Conservation (phyloP, 176 grass and related monocot genomes). For the Leersia perrieri region DNA sequence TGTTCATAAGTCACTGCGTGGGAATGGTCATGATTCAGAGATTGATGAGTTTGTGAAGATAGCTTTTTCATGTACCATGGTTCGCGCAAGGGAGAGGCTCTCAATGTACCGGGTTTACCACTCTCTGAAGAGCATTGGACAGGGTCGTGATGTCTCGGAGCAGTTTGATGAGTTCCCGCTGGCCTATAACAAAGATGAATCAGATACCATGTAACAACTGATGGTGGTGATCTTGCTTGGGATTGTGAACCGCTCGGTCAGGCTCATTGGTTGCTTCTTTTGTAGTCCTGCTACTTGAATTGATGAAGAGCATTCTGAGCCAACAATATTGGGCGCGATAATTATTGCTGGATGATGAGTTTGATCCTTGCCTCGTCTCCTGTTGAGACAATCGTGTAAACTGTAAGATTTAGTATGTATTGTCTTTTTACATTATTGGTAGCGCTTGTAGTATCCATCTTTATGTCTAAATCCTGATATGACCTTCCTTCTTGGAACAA, state of each 20-base stretch:
- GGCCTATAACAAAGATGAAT: constrained; percentile 76
- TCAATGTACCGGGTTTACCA: constrained; percentile 83
- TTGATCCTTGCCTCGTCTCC: constrained; percentile 13
- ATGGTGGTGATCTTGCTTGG: neutral
- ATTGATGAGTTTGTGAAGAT: constrained; percentile 79
- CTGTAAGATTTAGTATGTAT: constrained; percentile 57
- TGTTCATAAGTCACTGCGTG: constrained; percentile 50
- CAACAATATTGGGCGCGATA: constrained; percentile 19
- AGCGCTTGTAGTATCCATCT: constrained; percentile 40
- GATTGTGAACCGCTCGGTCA: constrained; percentile 22
- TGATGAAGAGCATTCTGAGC: constrained; percentile 1
- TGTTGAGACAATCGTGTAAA: constrained; percentile 50
- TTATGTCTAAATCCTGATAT: constrained; percentile 53
- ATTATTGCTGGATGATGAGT: constrained; percentile 23
- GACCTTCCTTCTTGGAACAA: constrained; percentile 39
- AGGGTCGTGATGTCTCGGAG: constrained; percentile 50
- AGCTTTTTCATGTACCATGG: constrained; percentile 60
- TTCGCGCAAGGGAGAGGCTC: constrained; percentile 54
- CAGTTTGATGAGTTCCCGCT: constrained; percentile 91
- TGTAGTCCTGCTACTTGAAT: constrained; percentile 19
- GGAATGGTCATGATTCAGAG: constrained; percentile 54
- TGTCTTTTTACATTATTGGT: constrained; percentile 25
- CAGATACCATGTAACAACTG: constrained; percentile 46
- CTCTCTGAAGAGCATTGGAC: constrained; percentile 60
- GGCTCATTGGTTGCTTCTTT: constrained; percentile 16